A percentile compares a stretch with the other conserved stretches of the same genome.
Conservation (phyloP, 352 stramenopile genomes). For the Phytopythium helicoides region DNA sequence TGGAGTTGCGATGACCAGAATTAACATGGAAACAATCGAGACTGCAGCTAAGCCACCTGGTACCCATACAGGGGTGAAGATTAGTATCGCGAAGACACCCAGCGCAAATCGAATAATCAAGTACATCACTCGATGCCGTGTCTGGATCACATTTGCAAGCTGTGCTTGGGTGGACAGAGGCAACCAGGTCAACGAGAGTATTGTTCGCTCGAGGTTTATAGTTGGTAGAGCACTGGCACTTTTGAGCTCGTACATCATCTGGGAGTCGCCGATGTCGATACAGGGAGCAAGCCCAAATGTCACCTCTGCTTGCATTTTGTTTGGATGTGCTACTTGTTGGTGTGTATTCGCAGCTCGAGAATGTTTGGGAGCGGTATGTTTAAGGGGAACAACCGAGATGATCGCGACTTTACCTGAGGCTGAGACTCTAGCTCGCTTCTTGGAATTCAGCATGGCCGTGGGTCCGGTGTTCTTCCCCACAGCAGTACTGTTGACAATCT, state of each 20-base stretch:
- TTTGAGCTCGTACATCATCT: constrained; percentile 1
- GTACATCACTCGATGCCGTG: neutral
- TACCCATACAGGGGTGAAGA: neutral
- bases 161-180: neutral
- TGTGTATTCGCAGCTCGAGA: no score
- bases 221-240: neutral
- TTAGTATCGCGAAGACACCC: neutral
- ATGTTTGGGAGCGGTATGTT: no score
- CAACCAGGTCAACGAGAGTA: neutral
- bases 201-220: neutral
- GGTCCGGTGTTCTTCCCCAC: no score
- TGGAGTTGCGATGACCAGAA: neutral
- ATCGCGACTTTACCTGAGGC: no score
- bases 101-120: neutral
- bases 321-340: no score
- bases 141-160: neutral
- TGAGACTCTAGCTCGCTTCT: no score
- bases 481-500: no score
- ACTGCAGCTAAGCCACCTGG: neutral
- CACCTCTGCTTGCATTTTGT: no score
- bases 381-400: no score
- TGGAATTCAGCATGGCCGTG: no score
- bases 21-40: neutral
- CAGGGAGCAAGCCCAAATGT: no score
- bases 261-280: neutral